Percentiles rank a stretch among this genome's conserved stretches.
phyloP scores from a whole-genome alignment of 306 rosid genomes.

The Inga leiocalycina region DNA sequence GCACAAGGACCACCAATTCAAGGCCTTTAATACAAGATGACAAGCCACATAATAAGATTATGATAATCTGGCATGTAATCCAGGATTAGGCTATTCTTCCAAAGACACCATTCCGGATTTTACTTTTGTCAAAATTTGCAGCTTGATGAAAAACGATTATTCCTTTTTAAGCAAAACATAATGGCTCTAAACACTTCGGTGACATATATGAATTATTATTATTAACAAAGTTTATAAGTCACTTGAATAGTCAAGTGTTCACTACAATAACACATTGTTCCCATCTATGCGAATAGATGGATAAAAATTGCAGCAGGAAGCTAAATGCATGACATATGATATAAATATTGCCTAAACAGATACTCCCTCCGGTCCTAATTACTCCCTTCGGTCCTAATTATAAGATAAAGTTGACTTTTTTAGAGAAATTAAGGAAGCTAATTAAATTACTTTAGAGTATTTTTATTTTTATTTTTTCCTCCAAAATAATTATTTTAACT shows the following conservation, averaged over 20 bases:
- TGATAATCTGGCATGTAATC: slow-evolving; percentile 18
- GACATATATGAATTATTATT: not conserved
- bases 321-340: not conserved
- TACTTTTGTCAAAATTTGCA: slow-evolving; percentile 15
- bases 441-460: no score
- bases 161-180: not conserved
- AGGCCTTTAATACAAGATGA: not conserved
- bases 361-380: not conserved
- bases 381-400: no score
- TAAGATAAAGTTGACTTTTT: no score
- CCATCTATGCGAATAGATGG: slow-evolving; percentile 9
- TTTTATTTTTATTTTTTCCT: no score
- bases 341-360: not conserved
- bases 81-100: not conserved
- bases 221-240: slow-evolving; percentile 18
- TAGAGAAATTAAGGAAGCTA: no score
- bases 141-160: slow-evolving; percentile 8
- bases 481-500: no score
- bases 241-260: slow-evolving; percentile 22
- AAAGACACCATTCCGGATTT: slow-evolving; percentile 4
- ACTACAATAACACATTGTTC: slow-evolving; percentile 1
- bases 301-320: slow-evolving; percentile 1
- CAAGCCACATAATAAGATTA: slow-evolving; percentile 7
- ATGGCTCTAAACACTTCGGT: slow-evolving; percentile 11
- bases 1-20: slow-evolving; percentile 23